Evolutionary conservation across 75 land plant species (phyloP).

Genomic region (Sequoiadendron giganteum): DNA sequence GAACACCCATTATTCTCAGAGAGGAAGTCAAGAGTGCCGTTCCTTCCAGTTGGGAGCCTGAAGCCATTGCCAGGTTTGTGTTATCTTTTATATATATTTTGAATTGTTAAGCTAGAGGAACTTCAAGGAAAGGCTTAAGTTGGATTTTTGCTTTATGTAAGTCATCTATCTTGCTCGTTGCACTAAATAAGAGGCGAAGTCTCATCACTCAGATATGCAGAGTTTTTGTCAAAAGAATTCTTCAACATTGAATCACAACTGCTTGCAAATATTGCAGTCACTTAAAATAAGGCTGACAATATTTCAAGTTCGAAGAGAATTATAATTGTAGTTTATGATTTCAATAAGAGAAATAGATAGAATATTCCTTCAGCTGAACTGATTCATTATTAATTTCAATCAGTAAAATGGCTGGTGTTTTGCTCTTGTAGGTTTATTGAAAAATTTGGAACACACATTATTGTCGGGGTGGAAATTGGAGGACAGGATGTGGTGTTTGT

Average conservation of each 20-base stretch:
- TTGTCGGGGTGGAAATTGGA: slow-evolving; percentile 62
- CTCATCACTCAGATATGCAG: slow-evolving; percentile 14
- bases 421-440: slow-evolving; percentile 61
- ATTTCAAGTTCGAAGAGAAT: neutral
- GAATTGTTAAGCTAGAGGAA: neutral
- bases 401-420: neutral
- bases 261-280: neutral
- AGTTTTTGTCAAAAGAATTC: neutral
- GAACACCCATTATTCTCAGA: slow-evolving; percentile 46
- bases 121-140: slow-evolving; percentile 41
- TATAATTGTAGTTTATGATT: neutral
- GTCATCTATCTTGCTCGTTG: slow-evolving; percentile 50
- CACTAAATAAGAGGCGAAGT: neutral
- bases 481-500: slow-evolving; percentile 78
- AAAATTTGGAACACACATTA: slow-evolving; percentile 78
- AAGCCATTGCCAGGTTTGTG: slow-evolving; percentile 48
- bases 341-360: neutral
- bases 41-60: slow-evolving; percentile 74
- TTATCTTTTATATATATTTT: neutral
- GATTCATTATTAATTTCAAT: neutral
- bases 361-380: neutral
- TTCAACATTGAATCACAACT: neutral
- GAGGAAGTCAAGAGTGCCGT: slow-evolving; percentile 67
- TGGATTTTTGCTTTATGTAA: slow-evolving; percentile 61
- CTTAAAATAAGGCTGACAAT: neutral